phyloP scores from a whole-genome alignment of 208 protist species.

The Trypanosoma lewisi region DNA sequence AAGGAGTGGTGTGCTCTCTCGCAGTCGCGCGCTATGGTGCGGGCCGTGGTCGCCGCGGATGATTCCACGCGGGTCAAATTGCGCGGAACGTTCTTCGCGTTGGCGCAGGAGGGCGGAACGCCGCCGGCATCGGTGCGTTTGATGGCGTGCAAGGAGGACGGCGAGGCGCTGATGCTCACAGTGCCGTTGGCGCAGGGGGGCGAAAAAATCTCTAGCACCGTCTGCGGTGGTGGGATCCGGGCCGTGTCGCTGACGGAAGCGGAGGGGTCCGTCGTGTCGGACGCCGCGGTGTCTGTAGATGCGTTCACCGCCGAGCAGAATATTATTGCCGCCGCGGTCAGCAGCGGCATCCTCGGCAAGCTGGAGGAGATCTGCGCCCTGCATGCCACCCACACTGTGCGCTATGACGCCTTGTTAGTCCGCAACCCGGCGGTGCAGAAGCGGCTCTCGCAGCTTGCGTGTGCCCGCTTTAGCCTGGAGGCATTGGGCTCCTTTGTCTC shows the following conservation, averaged over 20 bases:
- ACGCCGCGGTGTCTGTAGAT: slow-evolving; percentile 16
- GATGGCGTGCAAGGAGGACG: slow-evolving; percentile 3
- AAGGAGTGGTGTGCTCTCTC: slow-evolving; percentile 9
- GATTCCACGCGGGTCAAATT: slow-evolving; percentile 27
- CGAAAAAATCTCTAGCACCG: slow-evolving; percentile 21
- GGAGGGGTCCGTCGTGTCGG: slow-evolving; percentile 24
- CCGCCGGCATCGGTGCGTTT: slow-evolving; percentile 3
- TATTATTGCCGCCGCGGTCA: slow-evolving; percentile 62
- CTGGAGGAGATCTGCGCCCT: slow-evolving; percentile 59
- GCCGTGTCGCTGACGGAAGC: slow-evolving; percentile 36
- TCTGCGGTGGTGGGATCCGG: slow-evolving; percentile 34
- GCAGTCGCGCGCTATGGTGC: slow-evolving; percentile 19
- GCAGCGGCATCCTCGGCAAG: slow-evolving; percentile 48
- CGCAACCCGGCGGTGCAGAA: slow-evolving; percentile 69
- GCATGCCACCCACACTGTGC: slow-evolving; percentile 60
- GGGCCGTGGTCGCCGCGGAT: slow-evolving; percentile 28
- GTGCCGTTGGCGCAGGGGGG: slow-evolving; percentile 9
- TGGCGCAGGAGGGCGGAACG: neutral
- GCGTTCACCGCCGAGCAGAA: slow-evolving; percentile 47
- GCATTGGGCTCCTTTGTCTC: slow-evolving; percentile 55
- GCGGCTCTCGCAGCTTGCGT: slow-evolving; percentile 57
- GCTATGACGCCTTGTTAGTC: slow-evolving; percentile 67
- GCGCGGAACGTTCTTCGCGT: neutral
- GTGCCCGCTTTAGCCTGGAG: slow-evolving; percentile 61
- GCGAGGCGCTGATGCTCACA: slow-evolving; percentile 7